Evolutionary conservation across 2,329 filamentous ascomycete genomes (phyloP), one percentile per base, ranked within the genome.

Genomic region (Orbilia quercus): DNA sequence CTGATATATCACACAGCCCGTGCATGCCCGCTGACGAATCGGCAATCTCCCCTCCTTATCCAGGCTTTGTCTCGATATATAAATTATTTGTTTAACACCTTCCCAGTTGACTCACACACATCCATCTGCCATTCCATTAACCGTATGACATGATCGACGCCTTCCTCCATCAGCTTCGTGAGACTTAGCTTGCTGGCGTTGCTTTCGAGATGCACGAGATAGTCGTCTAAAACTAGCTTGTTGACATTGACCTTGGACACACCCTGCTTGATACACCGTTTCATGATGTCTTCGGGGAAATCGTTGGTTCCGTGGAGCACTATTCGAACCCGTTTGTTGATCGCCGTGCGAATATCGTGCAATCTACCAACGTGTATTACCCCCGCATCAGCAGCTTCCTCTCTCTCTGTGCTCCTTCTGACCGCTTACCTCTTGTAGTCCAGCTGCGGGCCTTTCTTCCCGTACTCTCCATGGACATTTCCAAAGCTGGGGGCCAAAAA

Each of bases 381-480:
- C 4, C 23, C 20, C 2, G 20, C 7, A 14, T 40, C 2, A 38
- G 14, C 23, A 22, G 16, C 14, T 7, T 45, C 20, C 16, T 20
- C 16, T 22, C n/a, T 4, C 16, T 20, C 16, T 18, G 2, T 16
- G 20, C n/a, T n/a, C 18, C 23, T 14, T 31, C 1, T 44, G 2
- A 18, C 48, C 3, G 80, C 78, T 65, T 87, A 78, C 67, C 84
- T 80, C 18, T 84, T 85, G 78, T 86, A 89, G 77, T 90, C 88
- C 16, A 90, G 80, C 78, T 84, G 82, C 22, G 88, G 86, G 0
- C 89, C 89, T 14, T 85, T 81, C 0, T 86, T 84, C 0, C 89
- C 89, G 80, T 92, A 91, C 76, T 88, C 86, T 4, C 90, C 90
- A 80, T 92, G 90, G 47, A 92, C 87, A 77, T 91, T 92, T 2